These are phyloP conservation scores for Ogataea zsoltii DNA, from an alignment of 805 yeast genomes.

Conservation along the genomic window DNA sequence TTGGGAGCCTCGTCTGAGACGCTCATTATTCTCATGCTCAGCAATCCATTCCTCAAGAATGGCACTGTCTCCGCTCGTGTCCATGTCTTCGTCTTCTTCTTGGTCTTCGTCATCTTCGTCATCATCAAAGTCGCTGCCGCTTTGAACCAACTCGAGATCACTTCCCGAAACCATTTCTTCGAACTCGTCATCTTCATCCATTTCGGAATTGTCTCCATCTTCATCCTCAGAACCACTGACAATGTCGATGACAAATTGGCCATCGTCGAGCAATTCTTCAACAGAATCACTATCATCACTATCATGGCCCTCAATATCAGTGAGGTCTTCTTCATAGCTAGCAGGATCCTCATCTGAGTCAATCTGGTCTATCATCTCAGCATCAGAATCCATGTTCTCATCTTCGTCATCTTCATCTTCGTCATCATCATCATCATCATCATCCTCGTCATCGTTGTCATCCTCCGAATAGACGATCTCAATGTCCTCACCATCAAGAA, in stretches of 20 bases:
- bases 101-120: constrained; percentile 26
- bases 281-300: constrained; percentile 23
- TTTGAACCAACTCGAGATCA: constrained; percentile 20
- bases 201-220: constrained; percentile 20
- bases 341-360: constrained; percentile 19
- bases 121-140: constrained; percentile 17
- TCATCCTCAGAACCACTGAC: constrained; percentile 31
- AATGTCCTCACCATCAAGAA: constrained; percentile 34
- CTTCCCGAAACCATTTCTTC: constrained; percentile 23
- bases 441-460: constrained; percentile 22
- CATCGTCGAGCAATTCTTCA: constrained; percentile 28
- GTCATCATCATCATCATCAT: constrained; percentile 42
- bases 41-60: constrained; percentile 36
- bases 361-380: constrained; percentile 14
- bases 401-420: constrained; percentile 20
- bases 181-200: constrained; percentile 26
- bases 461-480: constrained; percentile 33
- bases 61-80: constrained; percentile 29
- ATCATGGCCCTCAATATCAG: constrained; percentile 21
- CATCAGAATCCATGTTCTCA: constrained; percentile 19
- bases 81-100: constrained; percentile 12
- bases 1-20: constrained; percentile 17
- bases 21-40: constrained; percentile 29
- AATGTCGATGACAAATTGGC: constrained; percentile 30
- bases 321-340: constrained; percentile 26